These are phyloP conservation scores for Fraxinus greggii DNA, from an alignment of 305 asterid species.

Conservation along the genomic window DNA sequence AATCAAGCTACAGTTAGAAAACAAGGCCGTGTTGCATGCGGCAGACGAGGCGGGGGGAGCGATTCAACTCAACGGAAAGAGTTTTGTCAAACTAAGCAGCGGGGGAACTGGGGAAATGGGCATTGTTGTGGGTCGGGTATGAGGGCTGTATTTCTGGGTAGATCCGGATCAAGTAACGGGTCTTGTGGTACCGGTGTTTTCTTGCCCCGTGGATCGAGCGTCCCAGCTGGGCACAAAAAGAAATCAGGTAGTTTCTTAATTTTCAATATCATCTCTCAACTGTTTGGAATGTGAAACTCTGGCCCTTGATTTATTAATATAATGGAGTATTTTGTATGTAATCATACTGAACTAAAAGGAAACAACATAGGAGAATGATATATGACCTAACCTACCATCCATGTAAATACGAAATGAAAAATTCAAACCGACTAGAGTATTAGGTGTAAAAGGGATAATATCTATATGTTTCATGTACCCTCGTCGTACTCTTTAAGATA, in stretches of 20 bases:
- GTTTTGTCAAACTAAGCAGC: constrained; percentile 31
- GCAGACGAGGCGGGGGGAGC: constrained; percentile 31
- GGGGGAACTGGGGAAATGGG: constrained; percentile 21
- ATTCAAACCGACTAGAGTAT: not conserved
- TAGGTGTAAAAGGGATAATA: not conserved
- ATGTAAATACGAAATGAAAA: no score
- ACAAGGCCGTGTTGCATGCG: constrained; percentile 20
- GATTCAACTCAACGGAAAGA: constrained; percentile 40
- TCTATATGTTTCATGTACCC: no score
- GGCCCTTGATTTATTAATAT: not conserved
- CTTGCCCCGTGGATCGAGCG: constrained; percentile 44
- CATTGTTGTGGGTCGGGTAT: constrained; percentile 58
- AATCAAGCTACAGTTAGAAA: constrained; percentile 37
- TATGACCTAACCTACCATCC: not conserved
- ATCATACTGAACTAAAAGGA: not conserved
- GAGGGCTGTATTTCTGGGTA: constrained; percentile 68
- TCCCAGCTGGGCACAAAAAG: constrained; percentile 34
- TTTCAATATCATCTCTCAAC: not conserved
- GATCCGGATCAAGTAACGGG: constrained; percentile 45
- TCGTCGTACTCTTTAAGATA: not conserved
- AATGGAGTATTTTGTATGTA: not conserved
- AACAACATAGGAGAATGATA: not conserved
- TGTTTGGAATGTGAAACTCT: not conserved
- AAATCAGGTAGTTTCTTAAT: constrained; percentile 45
- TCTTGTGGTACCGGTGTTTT: constrained; percentile 72